These are phyloP conservation scores for Breviolum minutum DNA, from an alignment of 73 alveolate species.

Conservation along the genomic window DNA sequence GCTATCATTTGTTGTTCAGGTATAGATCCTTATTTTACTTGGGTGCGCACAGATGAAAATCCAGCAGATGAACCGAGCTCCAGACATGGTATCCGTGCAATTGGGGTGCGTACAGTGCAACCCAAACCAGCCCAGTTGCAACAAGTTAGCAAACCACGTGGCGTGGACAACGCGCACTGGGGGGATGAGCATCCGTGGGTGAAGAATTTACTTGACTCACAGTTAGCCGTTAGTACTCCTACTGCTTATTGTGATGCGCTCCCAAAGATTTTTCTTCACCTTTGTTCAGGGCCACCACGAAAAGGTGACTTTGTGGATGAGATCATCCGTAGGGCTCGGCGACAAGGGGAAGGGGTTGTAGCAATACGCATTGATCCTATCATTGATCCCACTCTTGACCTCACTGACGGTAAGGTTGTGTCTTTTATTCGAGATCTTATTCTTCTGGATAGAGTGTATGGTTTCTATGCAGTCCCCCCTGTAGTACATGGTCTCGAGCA, in stretches of 20 bases:
- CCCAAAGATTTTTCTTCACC: not conserved
- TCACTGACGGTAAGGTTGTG: not conserved
- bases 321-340: not conserved
- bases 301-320: not conserved
- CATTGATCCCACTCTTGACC: not conserved
- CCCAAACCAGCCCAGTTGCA: not conserved
- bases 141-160: no score
- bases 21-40: not conserved
- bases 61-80: conserved; percentile 25
- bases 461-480: not conserved
- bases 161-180: no score
- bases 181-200: no score
- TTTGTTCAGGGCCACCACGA: not conserved
- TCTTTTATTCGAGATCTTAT: not conserved
- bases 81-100: not conserved
- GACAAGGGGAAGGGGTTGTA: not conserved
- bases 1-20: not conserved
- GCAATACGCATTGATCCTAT: not conserved
- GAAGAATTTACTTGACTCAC: no score
- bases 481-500: not conserved
- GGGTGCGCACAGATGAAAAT: conserved; percentile 16
- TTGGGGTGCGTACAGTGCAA: not conserved
- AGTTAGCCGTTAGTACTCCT: no score
- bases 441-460: not conserved
- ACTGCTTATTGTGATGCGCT: no score